phyloP scores from a whole-genome alignment of 78 protist genomes.

The Monocercomonoides exilis region DNA sequence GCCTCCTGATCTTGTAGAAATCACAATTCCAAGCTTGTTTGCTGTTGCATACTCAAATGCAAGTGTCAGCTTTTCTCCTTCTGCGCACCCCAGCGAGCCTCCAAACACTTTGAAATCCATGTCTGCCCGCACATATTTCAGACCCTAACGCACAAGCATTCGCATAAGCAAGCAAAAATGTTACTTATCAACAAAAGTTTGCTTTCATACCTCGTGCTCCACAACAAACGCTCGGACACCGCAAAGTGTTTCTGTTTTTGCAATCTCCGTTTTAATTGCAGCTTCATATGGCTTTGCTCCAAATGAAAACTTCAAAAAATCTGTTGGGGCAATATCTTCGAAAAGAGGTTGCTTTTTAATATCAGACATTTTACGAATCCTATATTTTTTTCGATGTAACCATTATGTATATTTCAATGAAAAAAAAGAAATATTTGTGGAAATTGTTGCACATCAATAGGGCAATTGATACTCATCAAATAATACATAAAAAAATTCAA shows the following conservation, averaged over 20 bases:
- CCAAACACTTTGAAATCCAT: conserved; percentile 6
- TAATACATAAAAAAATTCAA: too few species aligned
- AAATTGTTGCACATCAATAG: too few species aligned
- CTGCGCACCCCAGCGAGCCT: conserved; percentile 43
- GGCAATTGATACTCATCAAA: too few species aligned
- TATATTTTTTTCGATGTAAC: too few species aligned
- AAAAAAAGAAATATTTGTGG: too few species aligned
- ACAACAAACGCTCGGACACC: neutral
- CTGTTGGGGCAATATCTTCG: neutral
- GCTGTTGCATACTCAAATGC: conserved; percentile 27
- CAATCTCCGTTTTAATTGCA: neutral
- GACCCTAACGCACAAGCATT: neutral
- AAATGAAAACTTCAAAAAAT: neutral
- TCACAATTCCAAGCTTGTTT: conserved; percentile 3
- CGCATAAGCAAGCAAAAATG: neutral
- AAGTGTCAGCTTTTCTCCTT: conserved; percentile 23
- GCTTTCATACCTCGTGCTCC: neutral
- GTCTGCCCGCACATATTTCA: neutral
- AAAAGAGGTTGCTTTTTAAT: neutral
- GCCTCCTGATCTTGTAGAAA: conserved; percentile 21
- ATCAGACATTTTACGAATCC: too few species aligned
- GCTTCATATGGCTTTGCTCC: neutral
- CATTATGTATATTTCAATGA: too few species aligned
- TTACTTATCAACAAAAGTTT: neutral
- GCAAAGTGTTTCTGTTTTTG: neutral